Percentiles rank a stretch among this genome's conserved stretches.
Evolutionary conservation across 148 eudicot species (phyloP).

Genomic region (Rhododendron henanense): DNA sequence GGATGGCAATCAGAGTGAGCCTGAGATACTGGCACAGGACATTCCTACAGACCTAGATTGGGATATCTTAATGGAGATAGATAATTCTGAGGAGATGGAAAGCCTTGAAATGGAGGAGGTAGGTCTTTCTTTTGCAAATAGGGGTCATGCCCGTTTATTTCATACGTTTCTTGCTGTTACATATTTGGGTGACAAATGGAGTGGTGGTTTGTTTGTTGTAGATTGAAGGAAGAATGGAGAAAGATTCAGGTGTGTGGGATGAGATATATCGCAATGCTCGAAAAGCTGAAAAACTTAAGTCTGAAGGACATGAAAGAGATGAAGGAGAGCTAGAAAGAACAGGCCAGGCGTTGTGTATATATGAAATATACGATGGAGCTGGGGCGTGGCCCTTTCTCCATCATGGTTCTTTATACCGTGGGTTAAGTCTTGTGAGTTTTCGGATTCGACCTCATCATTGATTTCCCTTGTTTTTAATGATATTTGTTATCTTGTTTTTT

Average conservation of each 20-base stretch:
- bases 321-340: constrained; percentile 97
- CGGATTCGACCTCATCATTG: neutral
- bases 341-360: constrained; percentile 77
- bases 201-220: constrained; percentile 23
- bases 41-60: constrained; percentile 58
- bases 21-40: constrained; percentile 34
- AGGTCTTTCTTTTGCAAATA: constrained; percentile 12
- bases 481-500: neutral
- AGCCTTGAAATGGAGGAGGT: constrained; percentile 79
- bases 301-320: constrained; percentile 86
- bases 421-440: constrained; percentile 87
- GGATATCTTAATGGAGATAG: constrained; percentile 59
- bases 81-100: constrained; percentile 68
- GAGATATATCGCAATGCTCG: constrained; percentile 84
- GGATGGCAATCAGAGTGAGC: constrained; percentile 31
- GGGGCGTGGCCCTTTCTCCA: constrained; percentile 95
- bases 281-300: constrained; percentile 79
- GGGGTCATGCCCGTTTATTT: neutral
- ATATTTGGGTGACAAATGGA: constrained; percentile 7
- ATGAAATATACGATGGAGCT: constrained; percentile 85
- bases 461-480: neutral
- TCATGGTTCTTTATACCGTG: constrained; percentile 97
- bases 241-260: constrained; percentile 82
- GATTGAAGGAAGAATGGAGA: constrained; percentile 92
- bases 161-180: neutral